phyloP scores from a whole-genome alignment of 192 early-diverging fungal genomes.

The Coemansia asiatica region DNA sequence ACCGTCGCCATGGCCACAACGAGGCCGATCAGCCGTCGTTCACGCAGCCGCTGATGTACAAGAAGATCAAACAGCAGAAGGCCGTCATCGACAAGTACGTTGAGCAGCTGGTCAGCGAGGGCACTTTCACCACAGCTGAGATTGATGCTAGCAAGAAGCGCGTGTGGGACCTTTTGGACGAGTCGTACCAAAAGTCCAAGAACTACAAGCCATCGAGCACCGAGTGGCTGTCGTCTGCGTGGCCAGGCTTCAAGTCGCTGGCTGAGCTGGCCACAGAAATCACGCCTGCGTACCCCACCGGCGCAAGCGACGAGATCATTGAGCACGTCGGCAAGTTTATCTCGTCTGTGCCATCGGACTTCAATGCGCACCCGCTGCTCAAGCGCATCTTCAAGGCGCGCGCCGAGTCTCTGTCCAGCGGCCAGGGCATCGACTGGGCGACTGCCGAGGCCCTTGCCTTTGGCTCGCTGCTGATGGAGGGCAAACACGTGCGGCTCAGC shows the following conservation, averaged over 20 bases:
- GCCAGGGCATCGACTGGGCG: slow-evolving; percentile 90
- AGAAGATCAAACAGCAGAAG: slow-evolving; percentile 80
- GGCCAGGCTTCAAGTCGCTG: slow-evolving; percentile 84
- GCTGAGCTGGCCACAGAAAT: slow-evolving; percentile 70
- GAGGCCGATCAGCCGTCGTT: slow-evolving; percentile 98
- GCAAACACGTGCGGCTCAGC: slow-evolving; percentile 87
- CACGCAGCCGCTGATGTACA: slow-evolving; percentile 98
- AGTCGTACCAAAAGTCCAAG: slow-evolving; percentile 87
- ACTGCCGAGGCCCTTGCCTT: slow-evolving; percentile 94
- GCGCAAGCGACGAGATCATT: slow-evolving; percentile 71
- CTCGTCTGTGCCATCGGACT: slow-evolving; percentile 77
- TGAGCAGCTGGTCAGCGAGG: slow-evolving; percentile 79
- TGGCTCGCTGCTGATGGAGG: slow-evolving; percentile 86
- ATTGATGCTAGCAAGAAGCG: slow-evolving; percentile 87
- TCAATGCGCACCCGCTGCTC: slow-evolving; percentile 85
- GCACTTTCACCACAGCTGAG: slow-evolving; percentile 76
- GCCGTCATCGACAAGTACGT: slow-evolving; percentile 87
- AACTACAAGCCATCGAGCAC: slow-evolving; percentile 83
- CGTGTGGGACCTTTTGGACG: slow-evolving; percentile 89
- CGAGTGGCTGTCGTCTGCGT: slow-evolving; percentile 95
- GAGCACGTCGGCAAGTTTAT: slow-evolving; percentile 81
- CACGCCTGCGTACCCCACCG: slow-evolving; percentile 67
- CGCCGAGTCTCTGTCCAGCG: slow-evolving; percentile 76
- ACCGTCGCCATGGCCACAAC: slow-evolving; percentile 98
- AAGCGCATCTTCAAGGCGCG: slow-evolving; percentile 80